phyloP scores from a whole-genome alignment of 768 basidiomycete genomes.

The Tubosaeta sp. region DNA sequence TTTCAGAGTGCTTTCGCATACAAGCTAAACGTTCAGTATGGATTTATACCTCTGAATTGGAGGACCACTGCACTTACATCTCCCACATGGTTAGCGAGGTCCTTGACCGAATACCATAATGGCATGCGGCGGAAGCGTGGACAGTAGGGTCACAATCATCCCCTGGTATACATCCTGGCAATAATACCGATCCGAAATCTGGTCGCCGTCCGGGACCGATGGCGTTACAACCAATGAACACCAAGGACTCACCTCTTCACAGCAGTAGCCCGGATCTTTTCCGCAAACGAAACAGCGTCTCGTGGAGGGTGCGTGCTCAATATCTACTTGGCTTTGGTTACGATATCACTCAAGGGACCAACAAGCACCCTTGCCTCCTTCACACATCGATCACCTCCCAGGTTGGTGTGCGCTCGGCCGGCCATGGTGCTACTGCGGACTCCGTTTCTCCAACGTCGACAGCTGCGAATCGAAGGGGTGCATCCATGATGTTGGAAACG shows the following conservation, averaged over 20 bases:
- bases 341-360: constrained; percentile 35
- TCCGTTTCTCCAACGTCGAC: constrained; percentile 61
- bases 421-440: constrained; percentile 44
- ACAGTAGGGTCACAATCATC: constrained; percentile 48
- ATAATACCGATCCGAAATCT: constrained; percentile 47
- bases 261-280: constrained; percentile 20
- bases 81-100: constrained; percentile 32
- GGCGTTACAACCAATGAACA: constrained; percentile 58
- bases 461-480: constrained; percentile 37
- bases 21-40: background rate
- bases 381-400: constrained; percentile 46
- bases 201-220: constrained; percentile 48
- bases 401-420: constrained; percentile 51
- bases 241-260: constrained; percentile 10
- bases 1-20: constrained; percentile 49
- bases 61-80: constrained; percentile 48
- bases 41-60: background rate
- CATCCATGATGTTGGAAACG: constrained; percentile 14
- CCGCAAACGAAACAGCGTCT: constrained; percentile 44
- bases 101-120: too few species aligned
- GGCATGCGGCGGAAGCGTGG: constrained; percentile 43
- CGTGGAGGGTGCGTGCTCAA: constrained; percentile 58
- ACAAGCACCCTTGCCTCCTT: constrained; percentile 47
- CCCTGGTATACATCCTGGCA: constrained; percentile 44
- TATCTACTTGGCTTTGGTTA: constrained; percentile 38